Evolutionary conservation across 176 grass and related monocot species (phyloP).

Genomic region (Oryza rufipogon): DNA sequence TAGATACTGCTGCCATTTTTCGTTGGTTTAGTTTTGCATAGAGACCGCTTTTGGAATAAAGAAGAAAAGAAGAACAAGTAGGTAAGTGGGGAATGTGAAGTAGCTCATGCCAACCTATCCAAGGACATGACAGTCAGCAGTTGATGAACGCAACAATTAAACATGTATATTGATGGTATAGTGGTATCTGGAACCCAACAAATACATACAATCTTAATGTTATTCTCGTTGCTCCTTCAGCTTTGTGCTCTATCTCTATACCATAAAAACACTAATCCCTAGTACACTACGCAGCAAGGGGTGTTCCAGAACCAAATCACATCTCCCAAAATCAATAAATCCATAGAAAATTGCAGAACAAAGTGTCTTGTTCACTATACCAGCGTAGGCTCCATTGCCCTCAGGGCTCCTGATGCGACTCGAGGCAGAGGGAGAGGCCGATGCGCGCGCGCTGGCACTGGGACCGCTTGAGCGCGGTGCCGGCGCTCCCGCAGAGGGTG

Average conservation of each 20-base stretch:
- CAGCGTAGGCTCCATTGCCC: background rate
- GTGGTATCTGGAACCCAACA: too few species aligned
- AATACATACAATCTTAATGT: too few species aligned
- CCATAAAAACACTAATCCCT: too few species aligned
- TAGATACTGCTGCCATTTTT: background rate
- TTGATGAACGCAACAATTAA: too few species aligned
- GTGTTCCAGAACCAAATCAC: background rate
- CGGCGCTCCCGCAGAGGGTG: slow-evolving; percentile 64
- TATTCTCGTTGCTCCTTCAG: too few species aligned
- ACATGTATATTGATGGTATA: too few species aligned
- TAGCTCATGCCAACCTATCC: too few species aligned
- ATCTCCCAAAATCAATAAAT: background rate
- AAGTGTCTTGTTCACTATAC: background rate
- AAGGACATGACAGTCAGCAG: too few species aligned
- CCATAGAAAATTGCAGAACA: background rate
- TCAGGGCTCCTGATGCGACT: slow-evolving; percentile 58
- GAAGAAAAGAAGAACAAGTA: too few species aligned
- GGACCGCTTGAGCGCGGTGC: slow-evolving; percentile 73
- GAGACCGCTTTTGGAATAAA: background rate
- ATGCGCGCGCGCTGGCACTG: slow-evolving; percentile 79
- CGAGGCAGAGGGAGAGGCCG: slow-evolving; percentile 72
- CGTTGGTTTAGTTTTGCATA: background rate
- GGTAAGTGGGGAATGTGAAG: too few species aligned
- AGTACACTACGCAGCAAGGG: too few species aligned
- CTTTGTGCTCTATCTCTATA: too few species aligned